Evolutionary conservation across 768 basidiomycete species (phyloP), one percentile per base, ranked within the genome.

Genomic region (Myochromella boudieri): DNA sequence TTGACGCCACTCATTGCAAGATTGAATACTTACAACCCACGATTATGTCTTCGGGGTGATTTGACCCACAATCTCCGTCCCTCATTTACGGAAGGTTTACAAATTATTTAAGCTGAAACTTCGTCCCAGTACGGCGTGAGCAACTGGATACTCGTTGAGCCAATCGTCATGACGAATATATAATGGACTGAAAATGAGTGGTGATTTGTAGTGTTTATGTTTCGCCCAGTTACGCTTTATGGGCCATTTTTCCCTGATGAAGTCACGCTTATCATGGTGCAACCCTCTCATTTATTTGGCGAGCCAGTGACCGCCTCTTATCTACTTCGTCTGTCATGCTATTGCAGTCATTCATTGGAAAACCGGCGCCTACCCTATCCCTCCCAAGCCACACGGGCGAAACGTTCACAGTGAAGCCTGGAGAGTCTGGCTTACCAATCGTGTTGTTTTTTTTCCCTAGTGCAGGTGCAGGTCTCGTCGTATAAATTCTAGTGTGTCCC

Each of bases 381-480:
- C 73, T 93, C 3, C 75, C 70, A 25, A 81, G 86, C 54, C 75
- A 81, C 24, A 76, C 84, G 44, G 88, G 87, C 3, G 65, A 81
- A 44, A 57, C 66, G 4, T 87, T 76, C 60, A 78, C 75, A 5
- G 71, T 91, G 54, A 78, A 69, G 21, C 83, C 85, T 1, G 82
- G 78, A 9, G 70, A 68, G 38, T 72, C 68, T 29, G 78, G 75
- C 15, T 62, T 78, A 44, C 88, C 91, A 1, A 76, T 78, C 17
- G 86, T 78, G 8, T 49, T 93, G 28, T 90, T 91, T 72, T 92
- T 93, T 68, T 90, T 87, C 56, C 88, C 87, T 8, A 72, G 77
- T 58, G 77, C 85, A 31, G 81, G 85, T 84, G 64, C 49, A 65
- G 42, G 22, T 33, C 28, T 17, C 15, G 28, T 36, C 14, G 15